Conservation (phyloP, 1,284 basidiomycete species). For the Puccinia novopanici region DNA sequence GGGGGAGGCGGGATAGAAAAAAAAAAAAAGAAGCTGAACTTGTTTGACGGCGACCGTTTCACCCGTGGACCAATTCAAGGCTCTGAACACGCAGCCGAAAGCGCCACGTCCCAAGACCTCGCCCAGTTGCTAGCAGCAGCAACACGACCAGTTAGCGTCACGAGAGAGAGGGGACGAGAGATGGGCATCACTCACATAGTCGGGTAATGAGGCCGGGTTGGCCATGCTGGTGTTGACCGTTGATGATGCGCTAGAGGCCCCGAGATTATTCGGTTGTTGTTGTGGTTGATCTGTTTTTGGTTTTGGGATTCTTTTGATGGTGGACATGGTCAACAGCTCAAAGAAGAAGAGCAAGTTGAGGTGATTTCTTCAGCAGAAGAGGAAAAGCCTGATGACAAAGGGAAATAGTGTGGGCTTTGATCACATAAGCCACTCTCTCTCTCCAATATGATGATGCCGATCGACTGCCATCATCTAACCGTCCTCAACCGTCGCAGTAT, state of each 20-base stretch:
- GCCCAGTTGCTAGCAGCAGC: constrained; percentile 53
- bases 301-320: background rate
- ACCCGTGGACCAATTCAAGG: constrained; percentile 92
- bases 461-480: too few species aligned
- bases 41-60: constrained; percentile 96
- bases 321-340: background rate
- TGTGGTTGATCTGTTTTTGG: background rate
- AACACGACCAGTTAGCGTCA: too few species aligned
- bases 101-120: constrained; percentile 59
- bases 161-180: background rate
- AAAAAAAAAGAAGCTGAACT: constrained; percentile 68
- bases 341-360: too few species aligned
- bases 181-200: constrained; percentile 41
- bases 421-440: too few species aligned
- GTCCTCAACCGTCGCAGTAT: too few species aligned
- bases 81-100: constrained; percentile 62
- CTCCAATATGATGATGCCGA: too few species aligned
- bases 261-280: too few species aligned
- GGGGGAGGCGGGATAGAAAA: too few species aligned
- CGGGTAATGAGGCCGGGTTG: constrained; percentile 46
- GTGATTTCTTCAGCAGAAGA: too few species aligned
- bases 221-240: constrained; percentile 6
- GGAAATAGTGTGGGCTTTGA: too few species aligned
- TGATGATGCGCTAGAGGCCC: background rate
- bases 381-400: too few species aligned